Conservation (phyloP, 352 stramenopile species). For the Phytophthora lateralis region DNA sequence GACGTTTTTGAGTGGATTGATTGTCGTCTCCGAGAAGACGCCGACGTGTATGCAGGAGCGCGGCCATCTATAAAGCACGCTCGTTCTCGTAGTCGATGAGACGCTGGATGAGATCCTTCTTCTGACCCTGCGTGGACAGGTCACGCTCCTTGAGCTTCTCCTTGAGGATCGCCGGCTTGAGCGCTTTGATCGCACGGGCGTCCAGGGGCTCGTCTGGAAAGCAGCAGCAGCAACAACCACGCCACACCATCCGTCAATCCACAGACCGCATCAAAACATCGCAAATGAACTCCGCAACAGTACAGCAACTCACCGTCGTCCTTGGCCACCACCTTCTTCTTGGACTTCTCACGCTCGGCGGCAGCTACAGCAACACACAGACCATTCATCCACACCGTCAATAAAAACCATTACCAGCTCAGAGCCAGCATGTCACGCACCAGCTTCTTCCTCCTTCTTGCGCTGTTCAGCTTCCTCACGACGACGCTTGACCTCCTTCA, state of each 20-base stretch:
- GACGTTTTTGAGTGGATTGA: slow-evolving; percentile 14
- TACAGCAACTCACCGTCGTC: slow-evolving; percentile 54
- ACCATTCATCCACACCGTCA: too few species aligned
- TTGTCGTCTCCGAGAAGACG: slow-evolving; percentile 5
- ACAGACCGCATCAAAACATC: background rate
- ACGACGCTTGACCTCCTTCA: slow-evolving; percentile 80
- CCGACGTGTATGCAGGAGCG: slow-evolving; percentile 7
- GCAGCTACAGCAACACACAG: slow-evolving; percentile 35
- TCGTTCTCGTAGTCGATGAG: slow-evolving; percentile 91
- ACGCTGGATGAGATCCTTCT: slow-evolving; percentile 89
- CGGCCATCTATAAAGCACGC: slow-evolving; percentile 68
- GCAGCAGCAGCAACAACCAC: background rate
- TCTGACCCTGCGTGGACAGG: slow-evolving; percentile 87
- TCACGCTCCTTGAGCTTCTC: slow-evolving; percentile 88
- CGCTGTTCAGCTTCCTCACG: slow-evolving; percentile 82
- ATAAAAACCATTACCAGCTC: too few species aligned
- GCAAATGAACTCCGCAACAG: background rate
- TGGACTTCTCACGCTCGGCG: slow-evolving; percentile 64
- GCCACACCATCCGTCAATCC: background rate
- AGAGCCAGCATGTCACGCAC: slow-evolving; percentile 31
- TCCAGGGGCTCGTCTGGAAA: slow-evolving; percentile 75
- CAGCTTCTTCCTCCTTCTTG: slow-evolving; percentile 83
- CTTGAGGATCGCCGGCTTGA: slow-evolving; percentile 89
- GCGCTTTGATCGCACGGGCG: slow-evolving; percentile 80
- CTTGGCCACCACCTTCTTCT: slow-evolving; percentile 69